Base-by-base conservation (phyloP, 768 basidiomycete genomes). In the Boletellus emodensis region DNA sequence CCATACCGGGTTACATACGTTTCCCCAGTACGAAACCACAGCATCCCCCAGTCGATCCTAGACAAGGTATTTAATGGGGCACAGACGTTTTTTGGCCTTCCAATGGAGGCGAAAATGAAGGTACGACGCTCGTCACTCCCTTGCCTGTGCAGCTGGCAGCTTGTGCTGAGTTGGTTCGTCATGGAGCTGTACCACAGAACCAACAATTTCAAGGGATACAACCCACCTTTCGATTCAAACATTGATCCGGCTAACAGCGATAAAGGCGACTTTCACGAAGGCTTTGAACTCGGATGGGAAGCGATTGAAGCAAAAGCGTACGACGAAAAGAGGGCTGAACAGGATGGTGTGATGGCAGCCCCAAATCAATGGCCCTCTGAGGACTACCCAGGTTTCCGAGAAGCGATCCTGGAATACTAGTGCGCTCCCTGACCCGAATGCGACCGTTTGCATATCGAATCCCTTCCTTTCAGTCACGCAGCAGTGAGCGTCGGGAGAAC, bases 181-280 rank as follows among this genome's bases (percentile, higher is more conserved):
- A 22, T 5, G 15, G 49, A 91, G 87, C 75, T 91, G 4, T 80
- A 90, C 56, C 83, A 87, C 56, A 76, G 73, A 44, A 83, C 80
- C 50, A 65, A 79, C 0, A 85, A 84, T 61, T 94, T 90, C 73
- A 88, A 85, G 61, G 87, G 87, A 17, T 89, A 88, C 65, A 84
- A 75, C 46, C 79, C 83, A 3, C 64, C 91, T 3, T 73, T 85
- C 6, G 84, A 83, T 48, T 81, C 80, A 44, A 91, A 91, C 63
- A 86, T 83, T 46, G 79, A 93, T 59, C 83, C 88, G 0, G 50
- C 57, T 8, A 80, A 81, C 42, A 72, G 78, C 20, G 78, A 80
- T 41, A 71, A 78, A n/a, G 93, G 93, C 1, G 94, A 97, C 62
- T 68, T 94, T 47, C 90, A 94, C 62, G 93, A 97, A 65, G 92